phyloP scores from a whole-genome alignment of 2,329 filamentous ascomycete species.

The Penicillium sp. region DNA sequence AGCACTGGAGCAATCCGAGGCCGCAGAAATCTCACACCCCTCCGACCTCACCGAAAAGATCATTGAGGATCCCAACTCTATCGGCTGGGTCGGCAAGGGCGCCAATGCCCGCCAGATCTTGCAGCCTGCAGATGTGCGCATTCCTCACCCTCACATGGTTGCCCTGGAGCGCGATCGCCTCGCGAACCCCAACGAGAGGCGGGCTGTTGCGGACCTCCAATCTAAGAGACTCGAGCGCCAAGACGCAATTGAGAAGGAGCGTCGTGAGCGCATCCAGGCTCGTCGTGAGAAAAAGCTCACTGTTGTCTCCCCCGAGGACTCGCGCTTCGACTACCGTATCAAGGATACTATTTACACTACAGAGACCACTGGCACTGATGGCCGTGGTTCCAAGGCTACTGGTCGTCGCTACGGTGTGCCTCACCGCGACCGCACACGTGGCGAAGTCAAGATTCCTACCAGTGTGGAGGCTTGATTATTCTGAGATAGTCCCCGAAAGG shows the following conservation, averaged over 20 bases:
- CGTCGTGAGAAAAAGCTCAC: slow-evolving; percentile 46
- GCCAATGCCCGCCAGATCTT: slow-evolving; percentile 51
- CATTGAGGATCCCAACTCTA: slow-evolving; percentile 33
- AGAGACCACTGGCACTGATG: slow-evolving; percentile 56
- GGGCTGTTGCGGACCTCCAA: slow-evolving; percentile 41
- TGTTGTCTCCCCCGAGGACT: slow-evolving; percentile 47
- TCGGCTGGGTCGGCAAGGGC: slow-evolving; percentile 47
- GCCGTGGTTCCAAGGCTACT: slow-evolving; percentile 53
- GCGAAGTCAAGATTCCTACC: slow-evolving; percentile 63
- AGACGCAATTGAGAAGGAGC: slow-evolving; percentile 42
- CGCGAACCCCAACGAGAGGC: slow-evolving; percentile 36
- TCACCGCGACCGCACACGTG: slow-evolving; percentile 62
- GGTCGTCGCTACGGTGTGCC: slow-evolving; percentile 64
- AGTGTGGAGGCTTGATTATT: slow-evolving; percentile 52
- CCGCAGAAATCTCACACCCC: slow-evolving; percentile 23
- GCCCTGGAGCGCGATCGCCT: slow-evolving; percentile 48
- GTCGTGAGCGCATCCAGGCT: slow-evolving; percentile 41
- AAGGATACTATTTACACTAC: slow-evolving; percentile 54
- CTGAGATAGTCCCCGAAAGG: not conserved
- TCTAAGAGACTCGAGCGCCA: slow-evolving; percentile 45
- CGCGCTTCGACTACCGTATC: slow-evolving; percentile 62
- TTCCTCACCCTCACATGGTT: slow-evolving; percentile 62
- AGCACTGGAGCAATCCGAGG: slow-evolving; percentile 31
- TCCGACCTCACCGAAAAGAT: slow-evolving; percentile 38
- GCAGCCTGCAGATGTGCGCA: slow-evolving; percentile 62